A percentile compares a stretch with the other conserved stretches of the same genome.
phyloP scores from a whole-genome alignment of 768 basidiomycete genomes.

The Rhizopogon salebrosus region DNA sequence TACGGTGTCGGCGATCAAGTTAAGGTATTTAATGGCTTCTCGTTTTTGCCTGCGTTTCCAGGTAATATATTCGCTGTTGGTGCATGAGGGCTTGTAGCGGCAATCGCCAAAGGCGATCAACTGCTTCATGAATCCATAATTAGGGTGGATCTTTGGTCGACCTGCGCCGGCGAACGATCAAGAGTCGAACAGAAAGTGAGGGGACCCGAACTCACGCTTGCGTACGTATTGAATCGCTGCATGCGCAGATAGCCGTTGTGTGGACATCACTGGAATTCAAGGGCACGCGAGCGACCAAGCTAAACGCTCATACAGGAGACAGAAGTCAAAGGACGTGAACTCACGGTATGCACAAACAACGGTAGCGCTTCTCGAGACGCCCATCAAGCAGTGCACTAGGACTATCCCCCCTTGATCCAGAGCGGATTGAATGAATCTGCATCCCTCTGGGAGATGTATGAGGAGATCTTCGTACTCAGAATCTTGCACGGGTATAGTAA shows the following conservation, averaged over 20 bases:
- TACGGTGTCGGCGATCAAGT: slow-evolving; percentile 47
- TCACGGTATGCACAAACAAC: slow-evolving; percentile 52
- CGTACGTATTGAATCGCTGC: slow-evolving; percentile 47
- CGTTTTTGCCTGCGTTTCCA: slow-evolving; percentile 55
- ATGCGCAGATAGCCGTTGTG: slow-evolving; percentile 33
- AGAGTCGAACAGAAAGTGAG: slow-evolving; percentile 3
- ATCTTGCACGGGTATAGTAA: slow-evolving; percentile 35
- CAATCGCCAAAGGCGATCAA: slow-evolving; percentile 51
- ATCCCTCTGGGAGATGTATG: slow-evolving; percentile 55
- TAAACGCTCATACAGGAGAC: not conserved
- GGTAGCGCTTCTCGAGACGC: slow-evolving; percentile 64
- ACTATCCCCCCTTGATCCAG: slow-evolving; percentile 48
- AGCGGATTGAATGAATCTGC: slow-evolving; percentile 59
- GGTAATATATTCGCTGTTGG: slow-evolving; percentile 42
- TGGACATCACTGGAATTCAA: slow-evolving; percentile 44
- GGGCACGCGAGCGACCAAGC: not conserved
- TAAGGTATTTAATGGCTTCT: slow-evolving; percentile 49
- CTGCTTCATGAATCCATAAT: slow-evolving; percentile 53
- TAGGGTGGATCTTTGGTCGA: slow-evolving; percentile 34
- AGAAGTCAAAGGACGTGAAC: slow-evolving; percentile 15
- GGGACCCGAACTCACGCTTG: slow-evolving; percentile 32
- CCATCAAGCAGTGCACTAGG: slow-evolving; percentile 72
- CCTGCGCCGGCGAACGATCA: slow-evolving; percentile 20
- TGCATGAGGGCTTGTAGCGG: slow-evolving; percentile 37
- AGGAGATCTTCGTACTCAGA: slow-evolving; percentile 53